Conservation (phyloP, 2,329 filamentous ascomycete genomes). For the Berkeleyomyces basicola region DNA sequence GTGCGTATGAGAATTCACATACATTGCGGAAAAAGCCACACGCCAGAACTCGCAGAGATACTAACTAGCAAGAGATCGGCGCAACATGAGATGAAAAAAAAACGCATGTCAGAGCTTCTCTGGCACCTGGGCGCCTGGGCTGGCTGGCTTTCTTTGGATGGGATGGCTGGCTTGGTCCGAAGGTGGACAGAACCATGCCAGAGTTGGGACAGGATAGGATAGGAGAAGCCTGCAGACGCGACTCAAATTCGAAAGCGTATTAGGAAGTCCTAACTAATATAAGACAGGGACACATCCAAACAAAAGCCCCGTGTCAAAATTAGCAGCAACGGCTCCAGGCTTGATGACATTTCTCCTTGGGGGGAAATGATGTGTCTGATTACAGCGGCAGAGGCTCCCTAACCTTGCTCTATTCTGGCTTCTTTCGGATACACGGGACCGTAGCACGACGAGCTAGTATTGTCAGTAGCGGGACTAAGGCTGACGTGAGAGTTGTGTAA, state of each 20-base stretch:
- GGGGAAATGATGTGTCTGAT: neutral
- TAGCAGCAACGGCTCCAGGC: neutral
- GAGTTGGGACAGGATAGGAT: neutral
- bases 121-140: too few species aligned
- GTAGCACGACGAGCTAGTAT: neutral
- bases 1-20: too few species aligned
- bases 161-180: neutral
- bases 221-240: neutral
- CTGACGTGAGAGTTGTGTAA: neutral
- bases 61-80: neutral
- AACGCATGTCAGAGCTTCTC: constrained; percentile 1
- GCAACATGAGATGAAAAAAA: neutral
- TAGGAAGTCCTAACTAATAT: neutral
- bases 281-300: neutral
- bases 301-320: neutral
- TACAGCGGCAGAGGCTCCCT: neutral
- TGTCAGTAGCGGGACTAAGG: neutral
- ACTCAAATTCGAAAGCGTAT: neutral
- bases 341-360: neutral
- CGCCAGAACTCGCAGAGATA: neutral
- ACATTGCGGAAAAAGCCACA: neutral
- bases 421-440: neutral
- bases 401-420: neutral
- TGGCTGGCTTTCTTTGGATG: neutral
- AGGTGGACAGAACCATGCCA: neutral